Evolutionary conservation across 2,329 filamentous ascomycete genomes (phyloP).

Genomic region (Ascochyta koolunga): DNA sequence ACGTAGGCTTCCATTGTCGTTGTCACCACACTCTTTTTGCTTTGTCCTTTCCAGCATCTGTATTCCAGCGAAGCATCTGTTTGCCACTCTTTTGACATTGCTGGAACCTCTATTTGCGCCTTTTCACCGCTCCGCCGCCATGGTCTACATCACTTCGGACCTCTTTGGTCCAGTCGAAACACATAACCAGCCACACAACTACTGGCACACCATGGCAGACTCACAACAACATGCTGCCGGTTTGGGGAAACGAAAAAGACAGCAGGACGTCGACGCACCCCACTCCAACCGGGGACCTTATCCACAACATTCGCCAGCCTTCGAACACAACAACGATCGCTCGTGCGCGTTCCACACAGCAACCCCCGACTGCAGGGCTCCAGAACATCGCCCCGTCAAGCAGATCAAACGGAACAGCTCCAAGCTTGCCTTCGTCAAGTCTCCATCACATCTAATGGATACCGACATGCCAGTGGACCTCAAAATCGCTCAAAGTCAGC

Average conservation of each 20-base stretch:
- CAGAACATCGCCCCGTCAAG: conserved; percentile 40
- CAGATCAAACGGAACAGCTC: conserved; percentile 35
- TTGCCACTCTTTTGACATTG: neutral
- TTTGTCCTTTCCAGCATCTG: conserved; percentile 1
- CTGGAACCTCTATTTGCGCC: neutral
- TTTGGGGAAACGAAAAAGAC: conserved; percentile 42
- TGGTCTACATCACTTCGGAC: conserved; percentile 47
- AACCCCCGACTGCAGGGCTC: conserved; percentile 10
- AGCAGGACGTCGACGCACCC: conserved; percentile 18
- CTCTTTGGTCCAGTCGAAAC: conserved; percentile 35
- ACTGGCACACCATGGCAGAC: conserved; percentile 30
- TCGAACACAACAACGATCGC: conserved; percentile 23
- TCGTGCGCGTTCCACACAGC: conserved; percentile 14
- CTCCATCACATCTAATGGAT: conserved; percentile 44
- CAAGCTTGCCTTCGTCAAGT: conserved; percentile 33
- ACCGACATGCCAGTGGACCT: conserved; percentile 19
- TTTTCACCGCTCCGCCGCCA: conserved; percentile 22
- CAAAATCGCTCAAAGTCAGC: neutral
- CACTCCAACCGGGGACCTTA: neutral
- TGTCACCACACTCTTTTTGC: conserved; percentile 5
- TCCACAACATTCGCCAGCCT: conserved; percentile 14
- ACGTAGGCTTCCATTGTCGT: neutral
- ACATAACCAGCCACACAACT: conserved; percentile 14
- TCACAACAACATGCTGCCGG: conserved; percentile 21
- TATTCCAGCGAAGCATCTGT: neutral